Percentiles rank a stretch among this genome's conserved stretches.
Evolutionary conservation across 2,329 filamentous ascomycete genomes (phyloP).

Genomic region (Diplodia scrobiculata): DNA sequence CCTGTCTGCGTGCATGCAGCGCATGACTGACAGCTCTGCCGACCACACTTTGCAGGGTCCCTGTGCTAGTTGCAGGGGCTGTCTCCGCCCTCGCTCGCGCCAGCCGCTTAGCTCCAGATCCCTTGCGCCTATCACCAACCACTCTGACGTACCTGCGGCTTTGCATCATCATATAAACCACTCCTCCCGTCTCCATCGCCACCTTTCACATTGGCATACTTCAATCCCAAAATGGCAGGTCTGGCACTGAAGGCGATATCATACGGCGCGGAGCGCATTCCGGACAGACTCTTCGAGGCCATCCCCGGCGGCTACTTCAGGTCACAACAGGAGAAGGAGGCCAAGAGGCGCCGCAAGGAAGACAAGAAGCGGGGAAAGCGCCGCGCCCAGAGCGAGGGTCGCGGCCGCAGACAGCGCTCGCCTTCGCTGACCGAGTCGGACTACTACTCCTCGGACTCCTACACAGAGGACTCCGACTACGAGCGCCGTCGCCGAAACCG

Average conservation of each 20-base stretch:
- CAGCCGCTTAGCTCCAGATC: constrained; percentile 10
- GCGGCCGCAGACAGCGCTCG: constrained; percentile 23
- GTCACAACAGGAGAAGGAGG: constrained; percentile 34
- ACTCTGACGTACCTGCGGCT: constrained; percentile 16
- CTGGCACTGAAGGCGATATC: constrained; percentile 45
- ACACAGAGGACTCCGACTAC: constrained; percentile 28
- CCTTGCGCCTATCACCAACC: constrained; percentile 26
- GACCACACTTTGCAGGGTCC: constrained; percentile 13
- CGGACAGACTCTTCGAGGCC: constrained; percentile 44
- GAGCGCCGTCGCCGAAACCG: constrained; percentile 19
- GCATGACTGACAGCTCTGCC: constrained; percentile 4
- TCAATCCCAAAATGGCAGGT: constrained; percentile 25
- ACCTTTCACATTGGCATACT: constrained; percentile 12
- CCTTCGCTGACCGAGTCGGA: constrained; percentile 14
- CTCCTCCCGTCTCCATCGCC: constrained; percentile 1
- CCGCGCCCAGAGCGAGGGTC: constrained; percentile 30
- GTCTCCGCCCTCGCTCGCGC: constrained; percentile 12
- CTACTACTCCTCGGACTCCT: constrained; percentile 29
- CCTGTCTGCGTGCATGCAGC: constrained; percentile 2
- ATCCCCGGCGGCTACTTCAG: constrained; percentile 46
- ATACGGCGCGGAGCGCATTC: constrained; percentile 45
- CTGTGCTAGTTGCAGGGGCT: constrained; percentile 13
- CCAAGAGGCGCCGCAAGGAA: constrained; percentile 35
- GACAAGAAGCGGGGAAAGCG: constrained; percentile 30
- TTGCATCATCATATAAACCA: constrained; percentile 29